These are phyloP conservation scores for Metschnikowia sp. DNA, from an alignment of 805 yeast genomes.

Conservation along the genomic window DNA sequence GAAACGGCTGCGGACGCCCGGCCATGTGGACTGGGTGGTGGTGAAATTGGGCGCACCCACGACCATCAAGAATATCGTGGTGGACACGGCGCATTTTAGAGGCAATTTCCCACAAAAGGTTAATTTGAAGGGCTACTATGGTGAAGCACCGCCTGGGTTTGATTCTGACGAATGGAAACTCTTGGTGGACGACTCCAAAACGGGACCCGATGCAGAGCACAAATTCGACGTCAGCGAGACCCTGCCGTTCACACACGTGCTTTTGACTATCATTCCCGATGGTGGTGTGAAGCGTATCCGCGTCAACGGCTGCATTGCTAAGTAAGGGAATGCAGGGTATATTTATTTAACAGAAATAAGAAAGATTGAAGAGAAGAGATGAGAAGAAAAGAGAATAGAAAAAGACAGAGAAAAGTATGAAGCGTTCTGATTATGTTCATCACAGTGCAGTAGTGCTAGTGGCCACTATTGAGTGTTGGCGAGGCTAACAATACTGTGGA, in stretches of 20 bases:
- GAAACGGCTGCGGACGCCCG: constrained; percentile 74
- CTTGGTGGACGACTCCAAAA: constrained; percentile 65
- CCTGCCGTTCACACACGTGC: constrained; percentile 62
- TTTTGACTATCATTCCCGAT: constrained; percentile 85
- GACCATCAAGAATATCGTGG: constrained; percentile 54
- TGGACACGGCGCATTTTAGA: constrained; percentile 91
- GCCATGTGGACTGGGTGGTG: constrained; percentile 90
- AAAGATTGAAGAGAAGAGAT: neutral
- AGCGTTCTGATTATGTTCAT: too few species aligned
- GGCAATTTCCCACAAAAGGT: constrained; percentile 92
- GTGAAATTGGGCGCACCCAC: constrained; percentile 71
- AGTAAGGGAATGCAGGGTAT: neutral
- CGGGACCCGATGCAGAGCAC: constrained; percentile 85
- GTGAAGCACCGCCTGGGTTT: constrained; percentile 32
- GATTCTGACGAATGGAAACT: constrained; percentile 55
- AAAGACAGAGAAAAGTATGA: too few species aligned
- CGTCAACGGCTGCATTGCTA: constrained; percentile 60
- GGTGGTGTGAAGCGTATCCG: constrained; percentile 94
- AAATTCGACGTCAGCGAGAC: constrained; percentile 35
- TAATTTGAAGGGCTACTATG: constrained; percentile 58
- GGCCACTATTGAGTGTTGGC: too few species aligned
- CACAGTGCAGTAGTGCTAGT: too few species aligned
- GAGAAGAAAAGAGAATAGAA: too few species aligned
- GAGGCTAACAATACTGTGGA: too few species aligned
- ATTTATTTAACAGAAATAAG: neutral